Percentiles rank a stretch among this genome's conserved stretches.
These are phyloP conservation scores for Coemansia sp. DNA, from an alignment of 371 early-diverging fungal species.

Conservation along the genomic window DNA sequence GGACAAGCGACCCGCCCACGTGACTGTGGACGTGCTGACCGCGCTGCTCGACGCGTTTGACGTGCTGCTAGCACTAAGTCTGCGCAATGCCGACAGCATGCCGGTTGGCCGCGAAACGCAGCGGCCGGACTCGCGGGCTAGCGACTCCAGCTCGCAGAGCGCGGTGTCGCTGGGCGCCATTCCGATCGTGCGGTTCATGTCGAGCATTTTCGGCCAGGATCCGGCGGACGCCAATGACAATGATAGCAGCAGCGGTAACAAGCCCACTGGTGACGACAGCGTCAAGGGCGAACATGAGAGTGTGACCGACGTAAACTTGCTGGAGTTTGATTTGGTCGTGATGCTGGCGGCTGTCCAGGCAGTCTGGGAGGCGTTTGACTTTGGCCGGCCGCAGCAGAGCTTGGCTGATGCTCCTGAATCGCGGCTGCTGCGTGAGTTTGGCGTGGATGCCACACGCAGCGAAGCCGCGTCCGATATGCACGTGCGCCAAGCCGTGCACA, in stretches of 20 bases:
- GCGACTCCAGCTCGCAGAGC: constrained; percentile 16
- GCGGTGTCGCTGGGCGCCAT: constrained; percentile 19
- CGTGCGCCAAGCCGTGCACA: constrained; percentile 12
- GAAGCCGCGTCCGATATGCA: constrained; percentile 4
- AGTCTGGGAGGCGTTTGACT: constrained; percentile 36
- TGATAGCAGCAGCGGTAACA: background rate
- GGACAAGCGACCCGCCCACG: background rate
- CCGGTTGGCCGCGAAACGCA: background rate
- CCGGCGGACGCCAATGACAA: background rate
- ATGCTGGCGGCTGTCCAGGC: constrained; percentile 31
- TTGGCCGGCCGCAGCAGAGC: background rate
- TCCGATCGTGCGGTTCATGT: constrained; percentile 26
- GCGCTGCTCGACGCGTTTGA: constrained; percentile 36
- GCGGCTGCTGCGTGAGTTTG: constrained; percentile 28
- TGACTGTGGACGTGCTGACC: constrained; percentile 23
- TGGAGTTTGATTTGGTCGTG: background rate
- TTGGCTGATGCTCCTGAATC: background rate
- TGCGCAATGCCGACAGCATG: constrained; percentile 27
- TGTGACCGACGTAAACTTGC: background rate
- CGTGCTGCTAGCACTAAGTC: constrained; percentile 24
- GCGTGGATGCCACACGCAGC: constrained; percentile 1
- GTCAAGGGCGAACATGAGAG: background rate
- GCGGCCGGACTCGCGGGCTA: constrained; percentile 34
- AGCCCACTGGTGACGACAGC: background rate
- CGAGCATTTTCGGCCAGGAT: constrained; percentile 35